Conservation (phyloP, 768 basidiomycete species). For the Suillus ampliporus region DNA sequence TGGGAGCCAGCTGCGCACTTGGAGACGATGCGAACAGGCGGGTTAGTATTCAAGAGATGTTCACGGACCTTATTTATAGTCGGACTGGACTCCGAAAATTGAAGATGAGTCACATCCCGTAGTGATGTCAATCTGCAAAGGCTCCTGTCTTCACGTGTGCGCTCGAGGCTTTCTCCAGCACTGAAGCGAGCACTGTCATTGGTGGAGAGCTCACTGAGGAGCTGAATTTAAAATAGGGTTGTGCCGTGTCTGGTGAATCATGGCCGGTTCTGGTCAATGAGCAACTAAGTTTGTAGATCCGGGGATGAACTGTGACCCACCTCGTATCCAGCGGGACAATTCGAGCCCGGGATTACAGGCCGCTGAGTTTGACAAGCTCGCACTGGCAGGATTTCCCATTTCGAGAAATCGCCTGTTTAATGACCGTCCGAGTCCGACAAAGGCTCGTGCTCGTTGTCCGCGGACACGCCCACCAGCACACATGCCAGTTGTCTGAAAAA, state of each 20-base stretch:
- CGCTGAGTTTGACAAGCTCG: background rate
- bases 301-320: slow-evolving; percentile 5
- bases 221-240: background rate
- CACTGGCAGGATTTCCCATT: background rate
- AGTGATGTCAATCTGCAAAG: too few species aligned
- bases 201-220: background rate
- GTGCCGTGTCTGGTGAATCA: background rate
- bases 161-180: background rate
- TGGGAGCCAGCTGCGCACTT: too few species aligned
- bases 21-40: too few species aligned
- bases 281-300: background rate
- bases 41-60: background rate
- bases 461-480: background rate
- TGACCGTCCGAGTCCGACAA: background rate
- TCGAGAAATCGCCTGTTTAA: background rate
- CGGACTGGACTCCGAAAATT: background rate
- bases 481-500: background rate
- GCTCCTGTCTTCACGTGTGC: background rate
- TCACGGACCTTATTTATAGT: background rate
- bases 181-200: background rate
- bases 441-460: background rate
- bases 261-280: background rate
- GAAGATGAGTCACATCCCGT: background rate
- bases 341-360: background rate
- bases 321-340: background rate